Percentiles rank a stretch among this genome's conserved stretches.
phyloP scores from a whole-genome alignment of 352 stramenopile genomes.

The Phytophthora sansomeana region DNA sequence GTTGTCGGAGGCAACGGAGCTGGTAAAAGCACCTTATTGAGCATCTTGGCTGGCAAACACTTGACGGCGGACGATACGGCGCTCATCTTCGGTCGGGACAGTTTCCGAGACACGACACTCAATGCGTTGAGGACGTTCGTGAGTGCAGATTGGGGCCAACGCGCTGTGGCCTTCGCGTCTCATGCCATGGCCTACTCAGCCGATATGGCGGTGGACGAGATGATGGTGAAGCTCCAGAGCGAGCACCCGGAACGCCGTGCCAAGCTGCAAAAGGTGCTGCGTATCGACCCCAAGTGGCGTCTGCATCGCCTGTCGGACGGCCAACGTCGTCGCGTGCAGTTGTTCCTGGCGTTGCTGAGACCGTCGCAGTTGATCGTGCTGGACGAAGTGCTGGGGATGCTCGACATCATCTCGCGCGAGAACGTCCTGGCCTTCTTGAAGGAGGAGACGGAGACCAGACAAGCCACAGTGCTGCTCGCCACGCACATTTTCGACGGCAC shows the following conservation, averaged over 20 bases:
- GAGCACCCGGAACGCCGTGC: conserved; percentile 94
- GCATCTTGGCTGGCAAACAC: conserved; percentile 95
- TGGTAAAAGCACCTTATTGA: conserved; percentile 95
- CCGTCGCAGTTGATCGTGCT: conserved; percentile 97
- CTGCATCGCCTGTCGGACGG: conserved; percentile 86
- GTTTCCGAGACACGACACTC: conserved; percentile 96
- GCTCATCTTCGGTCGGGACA: conserved; percentile 90
- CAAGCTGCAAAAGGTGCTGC: conserved; percentile 94
- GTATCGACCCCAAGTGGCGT: conserved; percentile 94
- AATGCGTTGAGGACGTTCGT: conserved; percentile 95
- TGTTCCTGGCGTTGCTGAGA: conserved; percentile 96
- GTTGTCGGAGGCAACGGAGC: conserved; percentile 96
- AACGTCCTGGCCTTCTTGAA: conserved; percentile 96
- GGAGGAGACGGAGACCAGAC: conserved; percentile 65
- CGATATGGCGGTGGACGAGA: conserved; percentile 96
- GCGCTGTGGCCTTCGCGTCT: conserved; percentile 95
- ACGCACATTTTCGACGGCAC: conserved; percentile 99
- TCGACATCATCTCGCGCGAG: conserved; percentile 96
- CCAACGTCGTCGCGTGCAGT: conserved; percentile 93
- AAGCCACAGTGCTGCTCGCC: conserved; percentile 76
- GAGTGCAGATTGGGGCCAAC: conserved; percentile 96
- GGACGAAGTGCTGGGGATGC: conserved; percentile 98
- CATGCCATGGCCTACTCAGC: conserved; percentile 90
- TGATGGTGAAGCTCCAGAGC: conserved; percentile 97
- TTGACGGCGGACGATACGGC: conserved; percentile 90